Base-by-base conservation (phyloP, 1,284 basidiomycete species). In the Melampsora occidentalis region DNA sequence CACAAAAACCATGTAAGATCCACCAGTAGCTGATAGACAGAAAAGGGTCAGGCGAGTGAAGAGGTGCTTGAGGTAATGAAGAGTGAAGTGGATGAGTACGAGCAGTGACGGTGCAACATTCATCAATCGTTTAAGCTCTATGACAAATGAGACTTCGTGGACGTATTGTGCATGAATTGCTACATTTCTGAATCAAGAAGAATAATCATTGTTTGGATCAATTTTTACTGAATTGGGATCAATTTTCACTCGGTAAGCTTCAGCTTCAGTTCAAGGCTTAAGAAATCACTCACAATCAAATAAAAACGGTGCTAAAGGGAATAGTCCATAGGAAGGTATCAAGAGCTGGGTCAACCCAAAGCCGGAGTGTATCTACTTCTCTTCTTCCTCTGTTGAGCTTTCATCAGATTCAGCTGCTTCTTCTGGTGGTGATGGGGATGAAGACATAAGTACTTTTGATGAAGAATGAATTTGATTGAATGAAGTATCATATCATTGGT, bases 1-100 rank as follows among this genome's bases (percentile, higher is more conserved):
- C n/a, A 65, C 65, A 12, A 66, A 66, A 33, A 76, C 39, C 76
- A 79, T 78, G 61, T 78, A 77, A 14, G 78, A 78, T 35, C 78
- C 78, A 48, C 78, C 78, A 12, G 77, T 65, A 25, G 78, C 67
- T 9, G 78, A 78, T 62, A 78, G 77, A 22, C 51, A 49, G 35
- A 79, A 77, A 22, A 79, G 76, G 31, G 68, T 69, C 0, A 71
- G 25, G 22, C 67, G 69, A 16, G 78, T 69, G 12, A 79, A 69
- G 18, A 69, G 49, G 48, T 77, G 66, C 6, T 70, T n/a, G 14
- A 71, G 59, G 48, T 77, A 71, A 25, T 78, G 78, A 5, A 77
- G 57, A 2, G 71, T 79, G 61, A 59, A 77, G 49, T 79, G 77
- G 7, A 79, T 68, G 39, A 78, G 59, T 28, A 79, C 68, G 1